These are phyloP conservation scores for Albizia julibrissin DNA, from an alignment of 306 rosid genomes.

Conservation along the genomic window DNA sequence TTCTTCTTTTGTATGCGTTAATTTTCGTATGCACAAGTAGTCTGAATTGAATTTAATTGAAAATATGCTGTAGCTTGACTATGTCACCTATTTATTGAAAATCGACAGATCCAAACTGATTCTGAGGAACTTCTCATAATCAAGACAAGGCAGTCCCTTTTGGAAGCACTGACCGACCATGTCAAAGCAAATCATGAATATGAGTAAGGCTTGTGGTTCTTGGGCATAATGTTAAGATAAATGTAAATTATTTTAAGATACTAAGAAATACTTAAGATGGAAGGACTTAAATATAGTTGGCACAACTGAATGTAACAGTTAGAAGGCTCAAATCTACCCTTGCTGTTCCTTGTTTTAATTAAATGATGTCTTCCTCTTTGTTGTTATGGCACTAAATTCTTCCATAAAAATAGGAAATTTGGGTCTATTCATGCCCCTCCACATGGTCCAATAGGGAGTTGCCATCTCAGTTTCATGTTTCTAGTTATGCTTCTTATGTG, in stretches of 20 bases:
- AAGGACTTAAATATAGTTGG: background rate
- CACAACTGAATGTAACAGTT: background rate
- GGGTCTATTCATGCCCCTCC: background rate
- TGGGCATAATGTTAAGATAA: background rate
- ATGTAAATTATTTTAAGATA: background rate
- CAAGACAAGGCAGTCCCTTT: constrained; percentile 23
- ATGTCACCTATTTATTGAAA: constrained; percentile 3
- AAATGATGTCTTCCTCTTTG: background rate
- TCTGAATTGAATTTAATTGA: background rate
- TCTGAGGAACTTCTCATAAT: constrained; percentile 25
- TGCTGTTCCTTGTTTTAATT: background rate
- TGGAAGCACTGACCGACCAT: constrained; percentile 25
- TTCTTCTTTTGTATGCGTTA: background rate
- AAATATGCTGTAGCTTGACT: constrained; percentile 3
- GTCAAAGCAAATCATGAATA: constrained; percentile 68
- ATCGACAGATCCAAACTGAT: constrained; percentile 46
- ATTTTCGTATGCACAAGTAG: background rate
- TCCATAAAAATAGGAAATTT: background rate
- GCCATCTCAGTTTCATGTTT: background rate
- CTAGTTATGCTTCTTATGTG: background rate
- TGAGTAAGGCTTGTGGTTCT: constrained; percentile 49
- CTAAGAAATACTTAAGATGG: background rate
- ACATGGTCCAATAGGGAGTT: background rate
- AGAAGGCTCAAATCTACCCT: background rate
- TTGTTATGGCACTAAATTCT: background rate